Evolutionary conservation across 495 filamentous ascomycete species (phyloP).

Genomic region (Entonaema liquescens): DNA sequence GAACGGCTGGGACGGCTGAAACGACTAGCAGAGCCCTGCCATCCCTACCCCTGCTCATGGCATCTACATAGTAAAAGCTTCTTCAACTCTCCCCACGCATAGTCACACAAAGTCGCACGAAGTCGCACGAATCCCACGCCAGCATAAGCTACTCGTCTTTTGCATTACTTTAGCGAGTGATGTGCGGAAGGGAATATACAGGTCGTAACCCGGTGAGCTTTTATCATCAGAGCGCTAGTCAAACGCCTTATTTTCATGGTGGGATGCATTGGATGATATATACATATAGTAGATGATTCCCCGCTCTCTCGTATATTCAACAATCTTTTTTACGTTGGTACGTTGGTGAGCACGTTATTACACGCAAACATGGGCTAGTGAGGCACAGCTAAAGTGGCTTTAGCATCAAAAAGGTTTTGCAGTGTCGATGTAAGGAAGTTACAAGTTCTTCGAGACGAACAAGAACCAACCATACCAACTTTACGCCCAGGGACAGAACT

Average conservation of each 20-base stretch:
- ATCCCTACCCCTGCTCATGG: slow-evolving; percentile 8
- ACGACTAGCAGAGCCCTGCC: slow-evolving; percentile 32
- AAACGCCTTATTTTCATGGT: slow-evolving; percentile 1
- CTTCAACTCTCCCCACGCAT: neutral
- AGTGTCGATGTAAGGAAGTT: neutral
- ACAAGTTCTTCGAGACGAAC: neutral
- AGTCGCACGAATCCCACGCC: slow-evolving; percentile 27
- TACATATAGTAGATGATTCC: too few relatives aligned
- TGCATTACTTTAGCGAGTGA: slow-evolving; percentile 12
- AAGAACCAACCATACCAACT: neutral
- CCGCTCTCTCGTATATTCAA: neutral
- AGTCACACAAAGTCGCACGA: neutral
- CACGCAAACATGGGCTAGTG: neutral
- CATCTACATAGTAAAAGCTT: slow-evolving; percentile 1
- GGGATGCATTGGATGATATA: slow-evolving; percentile 1
- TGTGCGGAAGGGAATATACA: slow-evolving; percentile 24
- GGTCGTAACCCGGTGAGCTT: neutral
- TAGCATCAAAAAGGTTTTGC: neutral
- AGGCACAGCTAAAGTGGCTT: neutral
- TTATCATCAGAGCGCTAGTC: neutral
- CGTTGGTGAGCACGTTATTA: neutral
- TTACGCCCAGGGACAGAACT: neutral
- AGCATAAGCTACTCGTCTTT: slow-evolving; percentile 22
- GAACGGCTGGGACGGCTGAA: slow-evolving; percentile 35
- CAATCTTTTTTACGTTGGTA: neutral